A percentile compares a stretch with the other conserved stretches of the same genome.
These are phyloP conservation scores for Meripilus lineatus DNA, from an alignment of 1,284 basidiomycete genomes.

Conservation along the genomic window DNA sequence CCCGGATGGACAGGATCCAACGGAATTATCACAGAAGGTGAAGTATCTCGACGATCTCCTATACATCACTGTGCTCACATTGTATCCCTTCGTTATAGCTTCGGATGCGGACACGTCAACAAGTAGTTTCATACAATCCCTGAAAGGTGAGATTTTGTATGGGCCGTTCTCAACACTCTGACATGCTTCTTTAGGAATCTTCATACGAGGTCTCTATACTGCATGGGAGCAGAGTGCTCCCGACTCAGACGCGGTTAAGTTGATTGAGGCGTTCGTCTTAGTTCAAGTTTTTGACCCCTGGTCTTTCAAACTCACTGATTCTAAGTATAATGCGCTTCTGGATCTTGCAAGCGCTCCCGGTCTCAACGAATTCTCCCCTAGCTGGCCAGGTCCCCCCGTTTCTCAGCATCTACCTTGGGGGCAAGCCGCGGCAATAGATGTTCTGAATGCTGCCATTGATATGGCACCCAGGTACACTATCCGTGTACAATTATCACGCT, in stretches of 20 bases:
- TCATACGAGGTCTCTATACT: conserved; percentile 7
- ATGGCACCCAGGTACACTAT: too few species aligned
- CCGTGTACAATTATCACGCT: too few species aligned
- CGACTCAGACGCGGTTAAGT: not conserved
- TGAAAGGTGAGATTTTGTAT: not conserved
- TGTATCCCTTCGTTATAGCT: too few species aligned
- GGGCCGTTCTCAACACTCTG: not conserved
- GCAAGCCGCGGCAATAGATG: conserved; percentile 7
- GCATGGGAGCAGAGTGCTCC: conserved; percentile 1
- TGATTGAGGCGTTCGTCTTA: conserved; percentile 4
- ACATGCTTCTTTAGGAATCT: conserved; percentile 1
- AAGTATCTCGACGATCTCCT: too few species aligned
- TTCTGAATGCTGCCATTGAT: conserved; percentile 8
- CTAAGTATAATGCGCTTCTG: conserved; percentile 6
- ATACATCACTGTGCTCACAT: too few species aligned
- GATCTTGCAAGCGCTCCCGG: conserved; percentile 4
- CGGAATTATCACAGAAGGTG: conserved; percentile 5
- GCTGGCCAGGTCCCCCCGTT: conserved; percentile 8
- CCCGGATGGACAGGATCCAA: conserved; percentile 1
- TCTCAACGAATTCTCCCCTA: conserved; percentile 3
- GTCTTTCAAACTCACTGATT: not conserved
- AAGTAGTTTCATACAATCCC: not conserved
- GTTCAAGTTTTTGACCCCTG: conserved; percentile 3
- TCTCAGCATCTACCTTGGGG: conserved; percentile 5
- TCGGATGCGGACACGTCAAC: not conserved